These are phyloP conservation scores for Psilocybe sp. DNA, from an alignment of 768 basidiomycete genomes.

Conservation along the genomic window DNA sequence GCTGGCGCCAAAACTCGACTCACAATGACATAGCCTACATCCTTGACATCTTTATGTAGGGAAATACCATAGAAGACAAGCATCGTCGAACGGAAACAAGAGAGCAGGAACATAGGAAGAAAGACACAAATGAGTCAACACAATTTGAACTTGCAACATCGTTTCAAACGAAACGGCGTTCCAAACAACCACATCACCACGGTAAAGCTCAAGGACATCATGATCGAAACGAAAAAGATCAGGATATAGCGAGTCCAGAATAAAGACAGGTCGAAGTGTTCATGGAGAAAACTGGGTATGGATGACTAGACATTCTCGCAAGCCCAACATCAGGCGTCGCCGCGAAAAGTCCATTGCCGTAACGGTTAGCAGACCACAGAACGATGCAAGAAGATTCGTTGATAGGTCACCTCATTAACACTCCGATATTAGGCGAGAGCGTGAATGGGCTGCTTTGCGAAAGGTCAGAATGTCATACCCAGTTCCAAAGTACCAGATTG, in stretches of 20 bases:
- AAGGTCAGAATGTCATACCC: conserved; percentile 33
- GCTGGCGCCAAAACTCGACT: conserved; percentile 28
- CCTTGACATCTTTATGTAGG: conserved; percentile 86
- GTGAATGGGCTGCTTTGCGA: conserved; percentile 30
- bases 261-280: conserved; percentile 49
- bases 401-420: conserved; percentile 31
- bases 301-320: conserved; percentile 31
- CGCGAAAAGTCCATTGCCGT: conserved; percentile 51
- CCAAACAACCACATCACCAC: conserved; percentile 27
- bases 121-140: conserved; percentile 45
- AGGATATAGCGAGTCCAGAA: conserved; percentile 45
- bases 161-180: conserved; percentile 38
- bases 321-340: conserved; percentile 34
- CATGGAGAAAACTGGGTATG: conserved; percentile 42
- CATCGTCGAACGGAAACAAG: conserved; percentile 20
- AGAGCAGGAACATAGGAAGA: conserved; percentile 30
- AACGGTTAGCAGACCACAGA: conserved; percentile 52
- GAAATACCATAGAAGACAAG: conserved; percentile 27
- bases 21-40: conserved; percentile 96
- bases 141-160: conserved; percentile 42
- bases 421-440: conserved; percentile 27
- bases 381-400: conserved; percentile 37
- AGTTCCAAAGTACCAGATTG: conserved; percentile 29
- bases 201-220: conserved; percentile 23
- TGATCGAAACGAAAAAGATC: conserved; percentile 29